A percentile compares a stretch with the other conserved stretches of the same genome.
Evolutionary conservation across 257 asterid genomes (phyloP).

Genomic region (Rehmannia glutinosa): DNA sequence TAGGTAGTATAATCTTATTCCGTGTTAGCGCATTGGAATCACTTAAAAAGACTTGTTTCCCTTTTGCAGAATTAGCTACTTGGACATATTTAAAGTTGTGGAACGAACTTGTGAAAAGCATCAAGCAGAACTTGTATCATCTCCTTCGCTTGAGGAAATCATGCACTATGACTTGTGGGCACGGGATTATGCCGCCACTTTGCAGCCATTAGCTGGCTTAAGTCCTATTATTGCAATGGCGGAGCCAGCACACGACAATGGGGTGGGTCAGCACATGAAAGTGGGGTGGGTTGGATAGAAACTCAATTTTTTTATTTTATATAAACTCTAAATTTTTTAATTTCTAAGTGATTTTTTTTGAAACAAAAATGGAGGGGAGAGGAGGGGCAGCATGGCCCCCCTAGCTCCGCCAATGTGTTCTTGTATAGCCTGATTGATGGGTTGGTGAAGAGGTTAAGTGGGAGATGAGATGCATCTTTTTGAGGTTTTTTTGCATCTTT

Average conservation of each 20-base stretch:
- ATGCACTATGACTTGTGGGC: slow-evolving; percentile 97
- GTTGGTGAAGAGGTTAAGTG: not conserved
- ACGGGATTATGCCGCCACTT: slow-evolving; percentile 63
- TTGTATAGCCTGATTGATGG: not conserved
- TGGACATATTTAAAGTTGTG: slow-evolving; percentile 90
- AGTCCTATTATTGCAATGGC: slow-evolving; percentile 67
- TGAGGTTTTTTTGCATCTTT: not conserved
- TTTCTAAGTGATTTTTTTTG: too few species aligned
- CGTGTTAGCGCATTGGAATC: not conserved
- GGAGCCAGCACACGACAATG: too few species aligned
- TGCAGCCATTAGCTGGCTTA: slow-evolving; percentile 41
- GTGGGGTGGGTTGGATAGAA: too few species aligned
- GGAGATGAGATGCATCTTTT: not conserved
- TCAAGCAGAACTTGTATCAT: slow-evolving; percentile 51
- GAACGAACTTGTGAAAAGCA: slow-evolving; percentile 89
- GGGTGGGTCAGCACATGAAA: too few species aligned
- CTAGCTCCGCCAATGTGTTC: too few species aligned
- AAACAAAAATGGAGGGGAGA: too few species aligned
- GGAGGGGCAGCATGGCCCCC: too few species aligned
- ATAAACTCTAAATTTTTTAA: too few species aligned
- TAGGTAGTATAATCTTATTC: not conserved
- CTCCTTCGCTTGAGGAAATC: slow-evolving; percentile 85
- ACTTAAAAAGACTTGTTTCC: not conserved
- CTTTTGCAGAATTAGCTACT: slow-evolving; percentile 69
- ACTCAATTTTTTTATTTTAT: too few species aligned